A percentile compares a stretch with the other conserved stretches of the same genome.
Evolutionary conservation across 768 basidiomycete species (phyloP).

Genomic region (Mycena latifolia): DNA sequence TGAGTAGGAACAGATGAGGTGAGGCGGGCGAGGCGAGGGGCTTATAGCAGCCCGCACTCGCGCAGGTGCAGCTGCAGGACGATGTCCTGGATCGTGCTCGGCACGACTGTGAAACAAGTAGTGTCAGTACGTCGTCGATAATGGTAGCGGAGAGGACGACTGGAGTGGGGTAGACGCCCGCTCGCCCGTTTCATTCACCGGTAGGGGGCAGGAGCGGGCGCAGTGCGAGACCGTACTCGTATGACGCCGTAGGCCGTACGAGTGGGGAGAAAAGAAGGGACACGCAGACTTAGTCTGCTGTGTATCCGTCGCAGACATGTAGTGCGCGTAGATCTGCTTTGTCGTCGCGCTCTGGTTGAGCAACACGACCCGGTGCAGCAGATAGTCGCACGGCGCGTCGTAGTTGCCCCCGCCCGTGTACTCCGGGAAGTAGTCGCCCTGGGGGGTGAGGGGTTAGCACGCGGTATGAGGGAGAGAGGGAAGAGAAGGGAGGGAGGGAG

Average conservation of each 20-base stretch:
- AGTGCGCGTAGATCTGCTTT: constrained; percentile 93
- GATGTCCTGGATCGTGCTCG: constrained; percentile 91
- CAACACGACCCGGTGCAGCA: constrained; percentile 82
- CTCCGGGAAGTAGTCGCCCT: constrained; percentile 93
- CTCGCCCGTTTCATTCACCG: too few species aligned
- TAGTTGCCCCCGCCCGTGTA: constrained; percentile 89
- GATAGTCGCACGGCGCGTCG: constrained; percentile 88
- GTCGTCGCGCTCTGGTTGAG: constrained; percentile 91
- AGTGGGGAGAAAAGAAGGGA: constrained; percentile 88
- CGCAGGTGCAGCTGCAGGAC: constrained; percentile 87
- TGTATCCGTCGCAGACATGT: constrained; percentile 95
- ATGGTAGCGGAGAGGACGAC: constrained; percentile 90
- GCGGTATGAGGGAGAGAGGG: background rate
- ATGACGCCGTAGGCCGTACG: too few species aligned
- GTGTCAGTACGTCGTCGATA: constrained; percentile 49
- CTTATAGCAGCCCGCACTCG: constrained; percentile 85
- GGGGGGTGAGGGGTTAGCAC: constrained; percentile 29
- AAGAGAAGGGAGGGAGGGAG: background rate
- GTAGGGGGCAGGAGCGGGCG: too few species aligned
- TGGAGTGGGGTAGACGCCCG: too few species aligned
- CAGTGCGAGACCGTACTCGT: too few species aligned
- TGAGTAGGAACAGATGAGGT: background rate
- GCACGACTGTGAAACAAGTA: constrained; percentile 68
- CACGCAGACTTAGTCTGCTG: constrained; percentile 78
- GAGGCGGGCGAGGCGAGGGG: background rate